Base-by-base conservation (phyloP, 257 asterid genomes). In the Solanum rostratum region DNA sequence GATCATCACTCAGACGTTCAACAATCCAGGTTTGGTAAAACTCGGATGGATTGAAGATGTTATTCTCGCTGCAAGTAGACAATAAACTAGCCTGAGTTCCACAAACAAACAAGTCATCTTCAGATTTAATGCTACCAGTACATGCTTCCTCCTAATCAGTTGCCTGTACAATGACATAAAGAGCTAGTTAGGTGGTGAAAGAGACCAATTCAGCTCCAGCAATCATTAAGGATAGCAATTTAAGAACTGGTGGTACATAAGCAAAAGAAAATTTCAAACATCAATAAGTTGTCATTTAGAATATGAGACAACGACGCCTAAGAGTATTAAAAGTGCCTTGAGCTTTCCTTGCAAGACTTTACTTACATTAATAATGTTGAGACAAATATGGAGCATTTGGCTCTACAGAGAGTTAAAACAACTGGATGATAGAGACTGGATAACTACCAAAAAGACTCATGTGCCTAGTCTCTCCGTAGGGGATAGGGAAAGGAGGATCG, bases 51-150 rank as follows among this genome's bases (percentile, higher is more conserved):
- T 90, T 89, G 82, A 94, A 94, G 52, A 89, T 85, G 53, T 57
- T 71, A 2, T 80, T 53, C 86, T 86, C 91, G 0, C 84, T 55
- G 65, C 85, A 65, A 43, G 84, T 88, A 30, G 93, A 84, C 83
- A 2, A 30, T 29, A 92, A 73, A 29, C 97, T 98, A 1, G 93
- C 10, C 68, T 92, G 84, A 50, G 98, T 94, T 83, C 86, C 93
- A 10, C 83, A 12, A 3, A 92, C 86, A 54, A 96, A 94, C 30
- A 90, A 45, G 88, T 96, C 99, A 6, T 97, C 94, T 85, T 92
- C 95, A 0, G 98, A 96, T 87, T 70, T 96, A 2, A 96, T 92
- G 53, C 85, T 84, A 37, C 99, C 99, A 1, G 89, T 84, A 63
- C 92, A 86, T 78, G 87, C 97, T 86, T 88, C 95, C 9, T 13